Base-by-base conservation (phyloP, 495 filamentous ascomycete genomes). In the Penicillium mononematosum region DNA sequence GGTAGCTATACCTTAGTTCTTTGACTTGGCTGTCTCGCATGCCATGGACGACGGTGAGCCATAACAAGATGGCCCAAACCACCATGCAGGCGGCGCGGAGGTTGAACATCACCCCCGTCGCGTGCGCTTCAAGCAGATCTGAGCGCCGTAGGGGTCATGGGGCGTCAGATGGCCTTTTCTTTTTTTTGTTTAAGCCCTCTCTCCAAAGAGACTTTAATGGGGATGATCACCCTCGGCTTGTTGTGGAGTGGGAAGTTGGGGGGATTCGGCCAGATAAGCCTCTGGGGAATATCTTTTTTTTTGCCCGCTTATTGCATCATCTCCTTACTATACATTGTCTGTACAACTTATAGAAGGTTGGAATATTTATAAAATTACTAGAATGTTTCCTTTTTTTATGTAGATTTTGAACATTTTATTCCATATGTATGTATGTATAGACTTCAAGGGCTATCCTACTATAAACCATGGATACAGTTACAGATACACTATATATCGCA, bases 91-190 rank as follows among this genome's bases (percentile, higher is more conserved):
- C 63, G 63, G 67, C 68, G 64, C 61, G 65, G 57, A 69, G 63
- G 58, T 67, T 60, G 68, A 67, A 70, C 72, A 75, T 73, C 56
- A 70, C 62, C 67, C 70, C 68, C 70, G 76, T 77, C 67, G 70
- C 72, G 68, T 67, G 67, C 70, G 70, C 76, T 78, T 79, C 68
- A 73, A 63, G 25, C 65, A 62, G 57, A 62, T 60, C 60, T 63
- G 50, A 55, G 49, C 43, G 63, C 62, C 43, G 58, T 62, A 56
- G 56, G 46, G 44, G 58, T 64, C 67, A 75, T 76, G 11, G 50
- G 50, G 53, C 42, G 56, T 47, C 58, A 45, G 43, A 59, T 38
- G 29, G 54, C 45, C 50, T 48, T 19, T 20, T 31, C n/a, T 9
- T 4, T 29, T 25, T 6, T 25, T 25, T 25, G 24, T 25, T 25